Evolutionary conservation across 176 grass and related monocot genomes (phyloP), one percentile per base, ranked within the genome.

Genomic region (Oryza brachyantha): DNA sequence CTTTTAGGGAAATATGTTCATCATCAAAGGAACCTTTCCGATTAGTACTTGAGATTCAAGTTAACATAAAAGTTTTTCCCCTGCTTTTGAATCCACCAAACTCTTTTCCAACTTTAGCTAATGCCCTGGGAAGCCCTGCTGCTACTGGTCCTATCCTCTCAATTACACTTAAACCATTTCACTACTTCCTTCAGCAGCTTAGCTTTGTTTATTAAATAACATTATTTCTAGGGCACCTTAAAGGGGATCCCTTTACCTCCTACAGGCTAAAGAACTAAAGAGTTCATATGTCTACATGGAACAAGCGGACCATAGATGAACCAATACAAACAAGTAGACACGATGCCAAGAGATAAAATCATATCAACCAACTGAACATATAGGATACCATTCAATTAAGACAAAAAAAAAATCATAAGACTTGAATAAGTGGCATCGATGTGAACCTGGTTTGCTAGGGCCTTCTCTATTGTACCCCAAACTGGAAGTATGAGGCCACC

Each of bases 401-500:
- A 64, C 42, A 16, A 43, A 81, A 66, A 66, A 70, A 31, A 27
- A 26, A 74, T 2, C 13, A 12, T 62, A 60, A 50, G 24, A 41
- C 12, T 21, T 64, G 36, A 62, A 36, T 16, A 86, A 61, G 65
- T 67, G 62, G n/a, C 6, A 75, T 66, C 70, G 42, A 42, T 75
- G n/a, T 54, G 12, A 81, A 99, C 96, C 88, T 99, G 96, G 37
- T 93, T 99, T 78, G 88, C 76, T 37, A 99, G 86, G 32, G 92
- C 90, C 81, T 93, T 99, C 78, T 99, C 96, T 78, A 95, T 91
- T 74, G 81, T 88, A 77, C 84, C 81, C 96, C 96, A 99, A 43
- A 99, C 90, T 72, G 96, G 96, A 89, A 99, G 86, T 85, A 99
- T 99, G 27, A 99, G 92, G 76, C 96, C 96, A 28, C 96, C 96